A percentile compares a stretch with the other conserved stretches of the same genome.
These are phyloP conservation scores for Aspergillus caelatus DNA, from an alignment of 2,329 filamentous ascomycete genomes.

Conservation along the genomic window DNA sequence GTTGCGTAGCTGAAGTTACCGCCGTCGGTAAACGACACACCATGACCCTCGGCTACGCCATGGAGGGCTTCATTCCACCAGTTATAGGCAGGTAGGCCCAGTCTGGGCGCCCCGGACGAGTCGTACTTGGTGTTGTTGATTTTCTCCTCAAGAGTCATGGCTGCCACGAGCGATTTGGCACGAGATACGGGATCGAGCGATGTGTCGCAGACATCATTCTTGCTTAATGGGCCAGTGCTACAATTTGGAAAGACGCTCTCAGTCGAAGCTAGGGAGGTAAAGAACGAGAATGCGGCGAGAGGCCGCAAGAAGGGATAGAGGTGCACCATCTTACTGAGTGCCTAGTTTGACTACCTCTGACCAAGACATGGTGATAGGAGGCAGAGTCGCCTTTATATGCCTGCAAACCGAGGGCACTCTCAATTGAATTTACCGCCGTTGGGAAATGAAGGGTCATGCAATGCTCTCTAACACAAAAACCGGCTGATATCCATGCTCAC, in stretches of 20 bases:
- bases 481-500: background rate
- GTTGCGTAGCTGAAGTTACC: constrained; percentile 58
- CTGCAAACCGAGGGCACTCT: background rate
- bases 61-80: constrained; percentile 67
- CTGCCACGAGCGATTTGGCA: constrained; percentile 45
- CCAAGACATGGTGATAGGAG: background rate
- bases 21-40: constrained; percentile 55
- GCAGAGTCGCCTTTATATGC: background rate
- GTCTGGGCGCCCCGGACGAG: constrained; percentile 53
- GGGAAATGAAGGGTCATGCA: background rate
- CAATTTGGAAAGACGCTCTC: constrained; percentile 51
- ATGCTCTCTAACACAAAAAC: background rate
- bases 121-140: constrained; percentile 53
- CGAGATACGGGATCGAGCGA: constrained; percentile 40
- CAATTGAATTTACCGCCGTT: too few species aligned
- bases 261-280: background rate
- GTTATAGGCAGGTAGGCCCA: constrained; percentile 60
- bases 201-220: constrained; percentile 54
- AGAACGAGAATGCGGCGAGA: background rate
- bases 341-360: background rate
- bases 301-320: background rate
- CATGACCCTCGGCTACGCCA: constrained; percentile 52
- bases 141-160: constrained; percentile 56
- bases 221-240: constrained; percentile 49
- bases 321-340: background rate